Evolutionary conservation across 2,329 filamentous ascomycete species (phyloP), one percentile per base, ranked within the genome.

Genomic region (Fonsecaea pedrosoi): DNA sequence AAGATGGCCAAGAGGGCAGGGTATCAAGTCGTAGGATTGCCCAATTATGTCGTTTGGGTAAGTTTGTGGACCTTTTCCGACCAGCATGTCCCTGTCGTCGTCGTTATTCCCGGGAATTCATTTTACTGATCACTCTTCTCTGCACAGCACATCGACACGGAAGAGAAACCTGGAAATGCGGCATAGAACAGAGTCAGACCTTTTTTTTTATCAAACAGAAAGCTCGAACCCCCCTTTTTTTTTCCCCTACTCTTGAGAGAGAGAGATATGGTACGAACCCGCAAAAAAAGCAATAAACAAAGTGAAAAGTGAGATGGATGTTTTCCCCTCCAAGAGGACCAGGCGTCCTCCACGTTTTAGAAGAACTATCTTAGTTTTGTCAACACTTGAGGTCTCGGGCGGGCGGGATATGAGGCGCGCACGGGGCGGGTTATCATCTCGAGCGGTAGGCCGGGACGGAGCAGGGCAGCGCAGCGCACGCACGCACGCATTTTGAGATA

Each of bases 1-100:
- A 97, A 96, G 79, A 99, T 99, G 95, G 95, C 95, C 67, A 97
- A 96, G 82, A 86, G 93, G 70, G 95, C 95, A 18, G 95, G 95
- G 54, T 98, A 97, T 78, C 86, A 92, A 75, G 95, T 99, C 32
- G 87, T 92, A 73, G 95, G 95, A 54, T 83, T 99, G 64, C 95
- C 94, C 50, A 99, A 99, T 79, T 99, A 99, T 78, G 90, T 99
- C 59, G 94, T 99, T 66, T 99, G 95, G 95, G 71, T 73, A 69
- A 64, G 71, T 71, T 2, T 15, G 13, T 25, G 48, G 6, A 8
- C 21, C 8, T 50, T 35, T 45, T 25, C 38, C 32, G 25, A 54
- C 35, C 45, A 25, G 2, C 30, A 48, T 35, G 2, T 55, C 57
- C 10, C 37, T 37, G 15, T 55, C 38, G 10, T 25, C 12, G 9